phyloP scores from a whole-genome alignment of 83 land plant species.

The Isoetes engelmannii region DNA sequence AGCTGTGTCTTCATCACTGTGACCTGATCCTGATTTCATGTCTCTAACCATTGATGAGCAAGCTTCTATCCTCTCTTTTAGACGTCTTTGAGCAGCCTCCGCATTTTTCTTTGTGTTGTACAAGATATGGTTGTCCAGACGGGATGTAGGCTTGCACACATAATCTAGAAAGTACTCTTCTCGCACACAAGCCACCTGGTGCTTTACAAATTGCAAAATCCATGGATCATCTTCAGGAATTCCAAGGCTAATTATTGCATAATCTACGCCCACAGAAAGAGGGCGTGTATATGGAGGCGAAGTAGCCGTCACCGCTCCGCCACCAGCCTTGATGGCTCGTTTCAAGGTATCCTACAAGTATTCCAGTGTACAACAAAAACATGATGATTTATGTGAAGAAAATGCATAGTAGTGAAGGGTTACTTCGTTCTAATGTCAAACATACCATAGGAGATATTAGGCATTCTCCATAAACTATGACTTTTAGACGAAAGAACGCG shows the following conservation, averaged over 20 bases:
- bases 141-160: conserved; percentile 65
- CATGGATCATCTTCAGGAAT: conserved; percentile 56
- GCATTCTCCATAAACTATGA: conserved; percentile 81
- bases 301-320: conserved; percentile 63
- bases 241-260: conserved; percentile 58
- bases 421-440: neutral
- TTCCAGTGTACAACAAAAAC: neutral
- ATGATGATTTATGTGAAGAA: neutral
- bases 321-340: conserved; percentile 78
- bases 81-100: conserved; percentile 2
- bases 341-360: conserved; percentile 66
- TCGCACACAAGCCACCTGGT: conserved; percentile 61
- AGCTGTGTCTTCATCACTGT: conserved; percentile 20
- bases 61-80: neutral
- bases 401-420: neutral
- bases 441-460: conserved; percentile 73
- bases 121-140: conserved; percentile 61
- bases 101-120: conserved; percentile 31
- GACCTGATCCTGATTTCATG: neutral
- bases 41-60: neutral
- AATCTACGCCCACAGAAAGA: conserved; percentile 50
- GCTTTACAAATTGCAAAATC: conserved; percentile 65
- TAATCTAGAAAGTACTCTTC: conserved; percentile 75
- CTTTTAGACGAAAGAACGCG: conserved; percentile 66
- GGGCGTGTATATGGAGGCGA: conserved; percentile 65